Conservation (phyloP, 345 rosid genomes). For the Salix caprea region DNA sequence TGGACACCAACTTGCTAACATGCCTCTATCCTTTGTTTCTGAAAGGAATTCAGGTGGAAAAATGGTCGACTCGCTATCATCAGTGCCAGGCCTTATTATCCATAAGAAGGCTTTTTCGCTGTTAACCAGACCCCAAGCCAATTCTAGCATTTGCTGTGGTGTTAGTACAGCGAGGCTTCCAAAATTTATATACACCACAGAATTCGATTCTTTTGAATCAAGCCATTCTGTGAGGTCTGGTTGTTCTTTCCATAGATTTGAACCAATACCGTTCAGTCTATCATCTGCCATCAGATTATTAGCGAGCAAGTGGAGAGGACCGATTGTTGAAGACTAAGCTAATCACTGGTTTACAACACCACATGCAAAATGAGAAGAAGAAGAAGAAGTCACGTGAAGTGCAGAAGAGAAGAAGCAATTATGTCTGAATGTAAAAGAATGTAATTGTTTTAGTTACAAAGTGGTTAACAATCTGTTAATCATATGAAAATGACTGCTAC, state of each 20-base stretch:
- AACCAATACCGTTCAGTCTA: not conserved
- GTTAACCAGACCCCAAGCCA: slow-evolving; percentile 3
- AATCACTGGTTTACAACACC: no score
- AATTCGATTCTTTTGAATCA: not conserved
- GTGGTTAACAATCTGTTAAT: no score
- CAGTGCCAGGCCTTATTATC: not conserved
- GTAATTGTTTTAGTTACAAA: no score
- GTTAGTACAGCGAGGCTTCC: not conserved
- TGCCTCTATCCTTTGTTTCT: not conserved
- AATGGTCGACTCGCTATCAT: no score
- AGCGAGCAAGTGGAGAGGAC: not conserved
- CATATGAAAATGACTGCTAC: no score
- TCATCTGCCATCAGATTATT: not conserved
- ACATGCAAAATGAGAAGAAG: no score
- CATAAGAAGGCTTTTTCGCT: not conserved
- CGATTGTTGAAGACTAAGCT: not conserved
- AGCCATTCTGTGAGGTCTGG: not conserved
- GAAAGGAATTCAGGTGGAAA: not conserved
- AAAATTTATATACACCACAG: not conserved
- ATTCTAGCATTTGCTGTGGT: not conserved
- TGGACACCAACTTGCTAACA: not conserved
- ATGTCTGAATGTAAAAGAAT: no score
- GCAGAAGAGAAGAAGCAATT: no score
- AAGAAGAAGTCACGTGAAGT: no score
- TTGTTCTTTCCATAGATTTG: slow-evolving; percentile 4